Percentiles rank a stretch among this genome's conserved stretches.
These are phyloP conservation scores for Komagataella mondaviorum DNA, from an alignment of 805 yeast species.

Conservation along the genomic window DNA sequence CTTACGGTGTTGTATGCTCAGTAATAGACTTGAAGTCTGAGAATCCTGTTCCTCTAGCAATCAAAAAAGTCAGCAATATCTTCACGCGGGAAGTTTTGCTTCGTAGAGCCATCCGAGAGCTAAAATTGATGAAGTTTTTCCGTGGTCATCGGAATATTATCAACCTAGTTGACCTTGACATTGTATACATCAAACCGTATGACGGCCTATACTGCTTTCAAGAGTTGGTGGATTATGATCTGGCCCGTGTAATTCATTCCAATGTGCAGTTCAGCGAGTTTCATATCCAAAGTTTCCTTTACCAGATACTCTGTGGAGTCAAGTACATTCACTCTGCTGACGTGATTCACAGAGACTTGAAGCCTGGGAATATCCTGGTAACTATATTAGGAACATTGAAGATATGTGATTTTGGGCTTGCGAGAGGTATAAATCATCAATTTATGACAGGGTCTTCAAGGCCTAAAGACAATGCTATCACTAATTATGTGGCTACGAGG, in stretches of 20 bases:
- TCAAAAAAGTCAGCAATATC: constrained; percentile 67
- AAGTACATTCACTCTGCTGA: constrained; percentile 87
- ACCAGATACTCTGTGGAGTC: constrained; percentile 77
- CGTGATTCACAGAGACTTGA: constrained; percentile 83
- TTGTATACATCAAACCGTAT: constrained; percentile 50
- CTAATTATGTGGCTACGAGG: constrained; percentile 84
- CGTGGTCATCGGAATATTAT: constrained; percentile 79
- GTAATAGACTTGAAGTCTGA: constrained; percentile 40
- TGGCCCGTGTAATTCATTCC: constrained; percentile 70
- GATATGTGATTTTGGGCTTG: constrained; percentile 89
- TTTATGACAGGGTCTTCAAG: constrained; percentile 18
- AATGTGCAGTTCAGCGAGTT: constrained; percentile 70
- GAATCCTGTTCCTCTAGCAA: constrained; percentile 38
- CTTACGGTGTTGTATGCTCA: constrained; percentile 78
- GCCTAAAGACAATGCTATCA: constrained; percentile 32
- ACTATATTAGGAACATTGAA: constrained; percentile 63
- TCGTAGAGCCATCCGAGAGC: constrained; percentile 73
- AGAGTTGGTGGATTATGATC: constrained; percentile 72
- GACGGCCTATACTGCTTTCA: constrained; percentile 87
- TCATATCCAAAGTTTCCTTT: constrained; percentile 63
- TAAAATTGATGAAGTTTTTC: constrained; percentile 68
- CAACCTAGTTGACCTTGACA: constrained; percentile 58
- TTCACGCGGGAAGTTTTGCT: constrained; percentile 53
- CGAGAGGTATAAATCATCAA: constrained; percentile 48
- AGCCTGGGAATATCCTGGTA: constrained; percentile 82